These are phyloP conservation scores for Dispira parvispora DNA, from an alignment of 192 early-diverging fungal genomes.

Conservation along the genomic window DNA sequence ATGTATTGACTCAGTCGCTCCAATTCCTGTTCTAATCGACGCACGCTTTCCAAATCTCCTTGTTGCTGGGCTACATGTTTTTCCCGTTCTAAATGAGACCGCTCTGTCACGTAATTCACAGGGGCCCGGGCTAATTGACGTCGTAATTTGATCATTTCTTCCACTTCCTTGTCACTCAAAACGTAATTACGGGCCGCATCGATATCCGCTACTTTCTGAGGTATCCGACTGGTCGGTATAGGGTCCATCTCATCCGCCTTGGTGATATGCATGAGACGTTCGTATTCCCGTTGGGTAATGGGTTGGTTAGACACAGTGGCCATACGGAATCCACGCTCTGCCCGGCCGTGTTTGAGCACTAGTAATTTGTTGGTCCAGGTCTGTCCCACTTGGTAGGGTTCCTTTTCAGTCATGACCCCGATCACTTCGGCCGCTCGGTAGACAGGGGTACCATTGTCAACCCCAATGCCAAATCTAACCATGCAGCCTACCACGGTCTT, in stretches of 20 bases:
- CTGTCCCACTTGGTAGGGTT: conserved; percentile 41
- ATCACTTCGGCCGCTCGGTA: conserved; percentile 40
- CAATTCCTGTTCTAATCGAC: conserved; percentile 22
- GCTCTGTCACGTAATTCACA: conserved; percentile 25
- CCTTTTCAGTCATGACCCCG: conserved; percentile 20
- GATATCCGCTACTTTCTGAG: conserved; percentile 35
- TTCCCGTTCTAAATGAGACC: conserved; percentile 28
- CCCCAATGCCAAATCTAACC: conserved; percentile 45
- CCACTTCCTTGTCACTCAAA: conserved; percentile 41
- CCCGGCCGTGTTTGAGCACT: conserved; percentile 46
- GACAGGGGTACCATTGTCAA: conserved; percentile 34
- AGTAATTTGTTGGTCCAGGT: conserved; percentile 46
- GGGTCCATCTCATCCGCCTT: conserved; percentile 29
- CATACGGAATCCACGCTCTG: conserved; percentile 52
- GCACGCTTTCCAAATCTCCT: conserved; percentile 27
- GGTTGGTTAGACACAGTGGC: conserved; percentile 57
- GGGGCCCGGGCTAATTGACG: conserved; percentile 21
- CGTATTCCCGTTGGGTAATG: conserved; percentile 43
- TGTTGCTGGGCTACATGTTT: conserved; percentile 29
- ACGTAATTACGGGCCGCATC: conserved; percentile 39
- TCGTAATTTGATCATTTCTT: conserved; percentile 41
- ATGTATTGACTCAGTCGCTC: conserved; percentile 18
- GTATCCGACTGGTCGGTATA: conserved; percentile 29
- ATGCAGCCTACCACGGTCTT: conserved; percentile 45
- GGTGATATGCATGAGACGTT: conserved; percentile 32